These are phyloP conservation scores for Oryza meyeriana DNA, from an alignment of 176 grass and related monocot species.

Conservation along the genomic window DNA sequence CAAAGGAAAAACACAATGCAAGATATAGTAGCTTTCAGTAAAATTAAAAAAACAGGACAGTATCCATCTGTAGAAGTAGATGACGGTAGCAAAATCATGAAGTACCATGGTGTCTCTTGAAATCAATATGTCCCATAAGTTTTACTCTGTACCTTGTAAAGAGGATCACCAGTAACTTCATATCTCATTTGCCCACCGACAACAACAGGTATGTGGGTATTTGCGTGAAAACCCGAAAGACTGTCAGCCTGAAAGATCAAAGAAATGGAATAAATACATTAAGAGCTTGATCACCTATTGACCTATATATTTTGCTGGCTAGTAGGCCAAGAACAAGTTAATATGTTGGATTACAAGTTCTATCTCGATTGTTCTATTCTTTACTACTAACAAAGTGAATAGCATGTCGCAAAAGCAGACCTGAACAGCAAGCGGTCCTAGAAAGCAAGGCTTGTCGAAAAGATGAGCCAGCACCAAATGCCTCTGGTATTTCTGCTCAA, in stretches of 20 bases:
- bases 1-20: background rate
- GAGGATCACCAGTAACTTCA: conserved; percentile 79
- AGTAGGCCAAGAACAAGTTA: background rate
- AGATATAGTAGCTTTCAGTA: background rate
- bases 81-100: background rate
- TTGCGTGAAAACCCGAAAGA: conserved; percentile 79
- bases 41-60: too few species aligned
- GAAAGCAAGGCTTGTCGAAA: conserved; percentile 95
- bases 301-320: background rate
- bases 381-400: background rate
- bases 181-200: conserved; percentile 88
- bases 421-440: conserved; percentile 86
- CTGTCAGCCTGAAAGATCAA: conserved; percentile 61
- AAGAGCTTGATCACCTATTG: background rate
- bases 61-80: background rate
- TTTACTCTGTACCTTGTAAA: conserved; percentile 99
- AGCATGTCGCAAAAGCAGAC: conserved; percentile 14
- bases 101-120: background rate
- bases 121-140: background rate
- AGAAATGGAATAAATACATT: background rate
- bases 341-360: background rate
- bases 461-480: conserved; percentile 86
- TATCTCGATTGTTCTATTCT: background rate
- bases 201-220: conserved; percentile 91
- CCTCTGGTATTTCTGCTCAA: conserved; percentile 63